phyloP scores from a whole-genome alignment of 257 asterid genomes.

The Rehmannia glutinosa region DNA sequence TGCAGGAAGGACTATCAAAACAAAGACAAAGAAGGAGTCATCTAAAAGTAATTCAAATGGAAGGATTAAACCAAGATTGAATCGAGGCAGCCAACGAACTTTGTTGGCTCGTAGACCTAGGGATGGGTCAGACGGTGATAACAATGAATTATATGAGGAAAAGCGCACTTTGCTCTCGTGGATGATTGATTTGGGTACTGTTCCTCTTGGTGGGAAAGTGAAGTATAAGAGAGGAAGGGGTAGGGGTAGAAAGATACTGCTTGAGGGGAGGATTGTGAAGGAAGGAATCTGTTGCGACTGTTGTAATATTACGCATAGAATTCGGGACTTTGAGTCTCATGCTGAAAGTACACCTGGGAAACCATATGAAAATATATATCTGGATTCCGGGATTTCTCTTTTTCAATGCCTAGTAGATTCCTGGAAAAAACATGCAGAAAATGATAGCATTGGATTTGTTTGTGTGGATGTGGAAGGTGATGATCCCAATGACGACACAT shows the following conservation, averaged over 20 bases:
- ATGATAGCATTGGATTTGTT: constrained; percentile 45
- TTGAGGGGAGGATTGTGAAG: constrained; percentile 56
- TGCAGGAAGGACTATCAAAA: constrained; percentile 29
- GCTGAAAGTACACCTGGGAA: constrained; percentile 50
- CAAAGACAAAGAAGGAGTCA: constrained; percentile 27
- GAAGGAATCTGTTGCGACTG: constrained; percentile 86
- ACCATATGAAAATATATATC: constrained; percentile 43
- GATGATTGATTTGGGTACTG: constrained; percentile 79
- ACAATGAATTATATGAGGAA: constrained; percentile 46
- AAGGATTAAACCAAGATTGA: constrained; percentile 27
- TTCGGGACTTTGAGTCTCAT: constrained; percentile 65
- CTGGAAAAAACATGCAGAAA: constrained; percentile 63
- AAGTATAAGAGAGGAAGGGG: constrained; percentile 43
- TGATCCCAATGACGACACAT: constrained; percentile 90
- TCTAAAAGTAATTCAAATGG: constrained; percentile 30
- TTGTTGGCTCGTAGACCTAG: constrained; percentile 67
- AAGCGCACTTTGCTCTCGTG: constrained; percentile 71
- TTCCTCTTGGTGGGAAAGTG: constrained; percentile 54
- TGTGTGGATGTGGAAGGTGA: constrained; percentile 71
- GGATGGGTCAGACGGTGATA: constrained; percentile 48
- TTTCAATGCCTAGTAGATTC: constrained; percentile 66
- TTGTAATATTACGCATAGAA: constrained; percentile 46
- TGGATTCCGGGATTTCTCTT: constrained; percentile 72
- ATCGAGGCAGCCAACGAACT: constrained; percentile 32
- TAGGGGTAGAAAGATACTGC: constrained; percentile 30